Base-by-base conservation (phyloP, 306 rosid genomes). In the Vigna reflexopilosa region DNA sequence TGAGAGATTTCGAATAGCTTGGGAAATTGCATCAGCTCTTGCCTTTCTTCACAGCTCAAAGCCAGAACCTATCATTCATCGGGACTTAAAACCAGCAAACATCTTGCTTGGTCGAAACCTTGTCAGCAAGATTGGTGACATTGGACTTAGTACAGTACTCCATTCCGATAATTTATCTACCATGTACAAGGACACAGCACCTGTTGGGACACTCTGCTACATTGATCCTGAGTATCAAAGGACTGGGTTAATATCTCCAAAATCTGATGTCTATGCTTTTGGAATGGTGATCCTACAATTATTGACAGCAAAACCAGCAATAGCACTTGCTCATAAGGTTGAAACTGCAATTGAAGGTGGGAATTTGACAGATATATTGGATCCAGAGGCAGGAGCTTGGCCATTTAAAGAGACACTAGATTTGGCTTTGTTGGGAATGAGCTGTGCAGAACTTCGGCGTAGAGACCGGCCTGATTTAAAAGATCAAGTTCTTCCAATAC, bases 201-300 rank as follows among this genome's bases (percentile, higher is more conserved):
- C 91, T 26, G 99, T 90, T 64, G 99, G 99, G 1, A 93, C 99
- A 67, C 87, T 93, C 28, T 82, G 90, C 83, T 96, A 96, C 85
- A 91, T 96, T 19, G 99, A 96, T 82, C 99, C 99, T 0, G 99
- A 96, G 91, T 96, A 93, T 56, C 99, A 96, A 84, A 82, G 99
- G 75, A 86, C 87, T 5, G 99, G 99, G 4, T 11, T 75, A 63
- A 19, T 91, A 82, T 93, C 98, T 80, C 85, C 91, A 8, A 82
- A 87, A 56, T 96, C 99, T 2, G 99, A 96, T 72, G 98, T 96
- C 15, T 96, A 96, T 84, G 98, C 98, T 48, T 90, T 93, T 50
- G 99, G 99, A 75, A 88, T 96, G 86, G 96, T 96, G 79, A 87
- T 96, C 70, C 73, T 96, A 81, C 99, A 96, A 85, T 76, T 96